Evolutionary conservation across 805 yeast genomes (phyloP).

Genomic region (Starmerella sp.): DNA sequence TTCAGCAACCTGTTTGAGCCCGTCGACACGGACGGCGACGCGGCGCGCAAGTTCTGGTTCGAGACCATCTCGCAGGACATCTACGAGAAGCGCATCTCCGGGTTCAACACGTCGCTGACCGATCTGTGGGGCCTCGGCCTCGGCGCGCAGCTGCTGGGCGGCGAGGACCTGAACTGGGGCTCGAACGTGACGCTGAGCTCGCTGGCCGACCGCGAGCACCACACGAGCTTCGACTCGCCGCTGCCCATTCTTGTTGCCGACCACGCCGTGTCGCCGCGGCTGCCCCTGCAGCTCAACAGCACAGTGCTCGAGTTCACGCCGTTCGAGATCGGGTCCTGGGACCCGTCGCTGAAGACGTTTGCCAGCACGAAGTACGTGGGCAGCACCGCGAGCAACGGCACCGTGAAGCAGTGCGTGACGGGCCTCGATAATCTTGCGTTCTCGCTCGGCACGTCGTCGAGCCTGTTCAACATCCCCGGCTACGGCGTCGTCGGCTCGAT

Average conservation of each 20-base stretch:
- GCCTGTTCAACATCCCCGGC: conserved; percentile 60
- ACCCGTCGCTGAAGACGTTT: conserved; percentile 56
- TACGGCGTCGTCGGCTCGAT: conserved; percentile 44
- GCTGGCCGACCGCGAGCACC: conserved; percentile 30
- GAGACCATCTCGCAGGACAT: conserved; percentile 36
- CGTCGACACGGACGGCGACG: conserved; percentile 46
- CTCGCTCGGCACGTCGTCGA: conserved; percentile 70
- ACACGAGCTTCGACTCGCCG: conserved; percentile 50
- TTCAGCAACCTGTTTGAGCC: conserved; percentile 47
- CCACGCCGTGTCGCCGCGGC: conserved; percentile 35
- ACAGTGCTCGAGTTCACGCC: conserved; percentile 47
- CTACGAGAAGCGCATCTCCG: conserved; percentile 47
- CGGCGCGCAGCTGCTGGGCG: conserved; percentile 58
- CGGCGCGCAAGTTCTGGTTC: conserved; percentile 37
- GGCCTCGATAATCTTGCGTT: conserved; percentile 78
- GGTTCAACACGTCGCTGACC: conserved; percentile 55
- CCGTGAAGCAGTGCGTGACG: conserved; percentile 37
- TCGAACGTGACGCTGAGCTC: conserved; percentile 49
- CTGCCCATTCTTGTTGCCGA: conserved; percentile 51
- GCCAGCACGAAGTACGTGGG: conserved; percentile 14
- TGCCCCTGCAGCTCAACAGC: conserved; percentile 54
- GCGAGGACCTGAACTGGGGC: conserved; percentile 52
- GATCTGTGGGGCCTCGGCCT: conserved; percentile 77
- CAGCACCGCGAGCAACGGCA: neutral
- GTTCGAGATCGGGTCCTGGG: conserved; percentile 80